phyloP scores from a whole-genome alignment of 2,329 filamentous ascomycete genomes.

The Trichoderma brevicompactum region DNA sequence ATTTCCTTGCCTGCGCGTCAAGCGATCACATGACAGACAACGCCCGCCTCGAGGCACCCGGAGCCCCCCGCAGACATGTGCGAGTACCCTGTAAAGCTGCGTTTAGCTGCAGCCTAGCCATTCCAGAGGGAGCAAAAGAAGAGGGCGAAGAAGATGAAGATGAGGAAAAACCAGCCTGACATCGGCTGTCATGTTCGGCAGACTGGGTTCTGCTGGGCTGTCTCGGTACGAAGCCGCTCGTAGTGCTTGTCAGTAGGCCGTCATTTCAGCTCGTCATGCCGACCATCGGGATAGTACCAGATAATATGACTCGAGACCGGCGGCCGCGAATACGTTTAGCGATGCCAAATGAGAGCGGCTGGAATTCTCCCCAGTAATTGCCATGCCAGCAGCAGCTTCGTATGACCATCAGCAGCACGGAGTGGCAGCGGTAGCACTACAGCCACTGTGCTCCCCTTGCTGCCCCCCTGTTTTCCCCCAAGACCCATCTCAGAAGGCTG shows the following conservation, averaged over 20 bases:
- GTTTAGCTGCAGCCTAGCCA: not conserved
- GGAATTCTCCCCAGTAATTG: not conserved
- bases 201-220: too few species aligned
- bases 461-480: not conserved
- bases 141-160: not conserved
- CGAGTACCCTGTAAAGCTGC: not conserved
- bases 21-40: slow-evolving; percentile 17
- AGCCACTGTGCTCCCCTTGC: not conserved
- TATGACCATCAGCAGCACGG: not conserved
- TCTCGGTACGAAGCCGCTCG: not conserved
- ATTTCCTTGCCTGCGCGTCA: slow-evolving; percentile 10
- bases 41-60: not conserved
- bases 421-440: not conserved
- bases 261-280: not conserved
- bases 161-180: too few species aligned
- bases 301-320: slow-evolving; percentile 3
- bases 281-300: not conserved
- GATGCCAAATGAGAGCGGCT: not conserved
- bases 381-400: slow-evolving; percentile 2
- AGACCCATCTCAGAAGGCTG: not conserved
- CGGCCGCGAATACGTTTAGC: not conserved
- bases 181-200: too few species aligned
- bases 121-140: not conserved
- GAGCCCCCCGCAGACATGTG: not conserved
- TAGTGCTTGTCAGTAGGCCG: not conserved